Percentiles rank a stretch among this genome's conserved stretches.
These are phyloP conservation scores for Bryoerythrophyllum caledonicum DNA, from an alignment of 225 moss, liverwort and hornwort species.

Conservation along the genomic window DNA sequence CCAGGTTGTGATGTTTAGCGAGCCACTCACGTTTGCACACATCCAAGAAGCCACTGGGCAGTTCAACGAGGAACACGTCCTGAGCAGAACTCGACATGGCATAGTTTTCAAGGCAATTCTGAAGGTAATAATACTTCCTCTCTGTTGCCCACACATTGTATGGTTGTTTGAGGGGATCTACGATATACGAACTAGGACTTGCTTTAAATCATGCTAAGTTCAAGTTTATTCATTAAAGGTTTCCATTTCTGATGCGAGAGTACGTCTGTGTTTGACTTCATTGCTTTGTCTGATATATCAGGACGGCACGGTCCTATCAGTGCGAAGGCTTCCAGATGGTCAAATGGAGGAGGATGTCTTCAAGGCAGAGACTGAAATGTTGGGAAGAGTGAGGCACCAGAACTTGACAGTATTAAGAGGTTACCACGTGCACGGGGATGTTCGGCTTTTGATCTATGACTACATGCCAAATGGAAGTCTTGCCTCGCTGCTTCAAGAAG, in stretches of 20 bases:
- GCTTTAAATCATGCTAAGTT: background rate
- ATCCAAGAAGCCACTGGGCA: constrained; percentile 75
- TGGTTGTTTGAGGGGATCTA: background rate
- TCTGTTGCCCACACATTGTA: constrained; percentile 2
- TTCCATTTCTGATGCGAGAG: background rate
- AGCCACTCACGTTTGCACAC: constrained; percentile 60
- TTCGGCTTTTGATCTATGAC: constrained; percentile 66
- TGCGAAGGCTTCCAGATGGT: constrained; percentile 64
- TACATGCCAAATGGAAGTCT: constrained; percentile 86
- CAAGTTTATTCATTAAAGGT: background rate
- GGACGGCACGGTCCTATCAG: constrained; percentile 66
- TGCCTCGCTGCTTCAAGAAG: constrained; percentile 78
- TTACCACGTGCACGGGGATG: constrained; percentile 62
- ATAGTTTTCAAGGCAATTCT: constrained; percentile 80
- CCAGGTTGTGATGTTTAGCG: constrained; percentile 66
- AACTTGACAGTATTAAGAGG: constrained; percentile 71
- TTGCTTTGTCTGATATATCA: constrained; percentile 10
- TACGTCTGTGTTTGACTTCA: background rate
- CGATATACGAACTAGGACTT: background rate
- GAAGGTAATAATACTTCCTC: constrained; percentile 32
- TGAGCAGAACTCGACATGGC: constrained; percentile 67
- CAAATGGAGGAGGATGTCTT: constrained; percentile 54
- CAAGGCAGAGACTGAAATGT: constrained; percentile 59
- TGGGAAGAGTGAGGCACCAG: constrained; percentile 74
- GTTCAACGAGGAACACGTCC: constrained; percentile 76